Evolutionary conservation across 805 yeast species (phyloP).

Genomic region (Danielia oregonensis): DNA sequence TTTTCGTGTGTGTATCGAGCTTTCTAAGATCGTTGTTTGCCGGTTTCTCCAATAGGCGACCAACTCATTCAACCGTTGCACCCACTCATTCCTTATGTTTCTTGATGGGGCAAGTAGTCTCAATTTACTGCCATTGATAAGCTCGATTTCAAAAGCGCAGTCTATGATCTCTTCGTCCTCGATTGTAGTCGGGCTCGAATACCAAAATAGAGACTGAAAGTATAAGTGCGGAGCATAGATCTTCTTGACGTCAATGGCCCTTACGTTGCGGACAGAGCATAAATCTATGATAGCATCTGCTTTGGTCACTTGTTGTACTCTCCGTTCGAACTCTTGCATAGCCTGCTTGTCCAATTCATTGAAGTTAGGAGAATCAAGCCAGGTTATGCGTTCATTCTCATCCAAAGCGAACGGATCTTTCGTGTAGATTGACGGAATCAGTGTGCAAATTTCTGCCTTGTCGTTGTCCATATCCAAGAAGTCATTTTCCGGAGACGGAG

Average conservation of each 20-base stretch:
- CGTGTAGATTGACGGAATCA: conserved; percentile 37
- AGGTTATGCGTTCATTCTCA: conserved; percentile 48
- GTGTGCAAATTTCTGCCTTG: conserved; percentile 10
- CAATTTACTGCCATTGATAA: conserved; percentile 43
- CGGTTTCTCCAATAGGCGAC: conserved; percentile 56
- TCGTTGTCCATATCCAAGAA: conserved; percentile 12
- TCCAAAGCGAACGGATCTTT: conserved; percentile 56
- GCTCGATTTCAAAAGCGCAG: conserved; percentile 50
- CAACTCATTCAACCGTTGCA: conserved; percentile 42
- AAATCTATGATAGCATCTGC: conserved; percentile 65
- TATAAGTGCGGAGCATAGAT: conserved; percentile 23
- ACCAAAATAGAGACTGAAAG: conserved; percentile 29
- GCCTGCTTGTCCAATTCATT: conserved; percentile 53
- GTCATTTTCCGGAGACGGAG: conserved; percentile 49
- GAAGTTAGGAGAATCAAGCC: conserved; percentile 55
- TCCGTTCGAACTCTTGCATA: conserved; percentile 60
- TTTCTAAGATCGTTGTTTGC: conserved; percentile 35
- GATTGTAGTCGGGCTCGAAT: conserved; percentile 18
- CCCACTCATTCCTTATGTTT: conserved; percentile 61
- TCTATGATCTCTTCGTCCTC: conserved; percentile 34
- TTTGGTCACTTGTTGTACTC: conserved; percentile 49
- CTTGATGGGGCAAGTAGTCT: conserved; percentile 55
- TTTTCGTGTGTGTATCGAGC: conserved; percentile 34
- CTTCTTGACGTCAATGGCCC: conserved; percentile 22
- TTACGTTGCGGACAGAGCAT: conserved; percentile 41